Evolutionary conservation across 176 grass and related monocot species (phyloP), one percentile per base, ranked within the genome.

Genomic region (Eragrostis curvula): DNA sequence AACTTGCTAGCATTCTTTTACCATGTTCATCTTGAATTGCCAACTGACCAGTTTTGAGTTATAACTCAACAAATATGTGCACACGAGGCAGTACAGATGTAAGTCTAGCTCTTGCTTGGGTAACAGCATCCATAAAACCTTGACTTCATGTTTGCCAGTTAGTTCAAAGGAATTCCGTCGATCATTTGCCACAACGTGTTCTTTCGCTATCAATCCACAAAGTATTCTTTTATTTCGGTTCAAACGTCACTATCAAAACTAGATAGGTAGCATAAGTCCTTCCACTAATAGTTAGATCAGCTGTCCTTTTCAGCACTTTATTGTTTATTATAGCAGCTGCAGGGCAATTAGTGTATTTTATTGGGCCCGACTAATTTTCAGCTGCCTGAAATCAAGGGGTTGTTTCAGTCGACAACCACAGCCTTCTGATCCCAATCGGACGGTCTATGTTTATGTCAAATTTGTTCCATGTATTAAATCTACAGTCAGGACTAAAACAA

Each of bases 211-310:
- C 59, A 46, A 28, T 48, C 39, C 9, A 8, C 8, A 55, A 17
- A 55, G 36, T 64, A 51, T 8, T 36, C 51, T 60, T 61, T 16
- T 8, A 12, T 49, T 0, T 74, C 24, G 39, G 77, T 58, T 18
- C n/a, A 69, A 68, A 75, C 51, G 59, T 81, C 51, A 27, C 50
- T 57, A 41, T 87, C 78, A 70, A 69, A 49, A 17, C 68, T 53
- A 50, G 52, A 16, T 87, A 70, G 63, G 62, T 70, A n/a, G 78
- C 16, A 25, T 42, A 52, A 49, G 43, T 68, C 29, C 52, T 69
- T 82, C 66, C 56, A 78, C 3, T 58, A 59, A 63, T 79, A 41
- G 65, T 81, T 89, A 56, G 76, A 39, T 89, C 23, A 61, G 44
- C 14, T 76, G 71, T 75, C 53, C 67, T 32, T 75, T 70, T 85